Base-by-base conservation (phyloP, 192 early-diverging fungal genomes). In the Coemansia sp. region DNA sequence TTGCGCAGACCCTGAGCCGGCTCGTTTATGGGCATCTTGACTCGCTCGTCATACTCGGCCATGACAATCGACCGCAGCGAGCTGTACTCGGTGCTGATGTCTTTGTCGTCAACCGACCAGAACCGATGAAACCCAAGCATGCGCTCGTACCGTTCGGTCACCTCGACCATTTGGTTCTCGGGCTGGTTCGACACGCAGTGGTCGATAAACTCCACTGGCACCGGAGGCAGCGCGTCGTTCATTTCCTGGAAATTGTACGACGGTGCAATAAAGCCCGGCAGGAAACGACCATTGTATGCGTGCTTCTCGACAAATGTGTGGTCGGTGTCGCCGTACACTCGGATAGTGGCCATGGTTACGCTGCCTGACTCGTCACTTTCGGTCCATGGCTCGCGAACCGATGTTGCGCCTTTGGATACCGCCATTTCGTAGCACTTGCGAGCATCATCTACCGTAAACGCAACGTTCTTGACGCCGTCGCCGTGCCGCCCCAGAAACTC, bases 1-100 rank as follows among this genome's bases (percentile, higher is more conserved):
- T 95, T 97, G 80, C 92, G 93, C 71, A 89, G 87, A 7, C 96
- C 96, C 59, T 77, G 56, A 12, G 96, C 96, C 5, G 96, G 96
- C 84, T 98, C 96, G 74, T 97, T 97, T 80, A 98, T 92, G 57
- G 95, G 95, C 88, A 97, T 94, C 83, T 97, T 97, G 83, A 98
- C 87, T 54, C 77, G 84, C 62, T 97, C 94, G 71, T 88, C 86
- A 59, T 88, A 90, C 65, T 95, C 92, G 39, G 93, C 88, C 95
- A 98, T 95, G 79, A 96, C 94, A 57, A 97, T 93, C 24, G 93
- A 95, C 13, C 93, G 87, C 58, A 97, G 84, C 45, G 95, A 90
- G 71, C 90, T 93, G 85, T 94, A 97, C 68, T 98, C 91, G 45
- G 95, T 94, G 84, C 92, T 88, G 49, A 98, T 93, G 78, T 95